A percentile compares a stretch with the other conserved stretches of the same genome.
phyloP scores from a whole-genome alignment of 1,284 basidiomycete species.

The Ustilago bromivora region DNA sequence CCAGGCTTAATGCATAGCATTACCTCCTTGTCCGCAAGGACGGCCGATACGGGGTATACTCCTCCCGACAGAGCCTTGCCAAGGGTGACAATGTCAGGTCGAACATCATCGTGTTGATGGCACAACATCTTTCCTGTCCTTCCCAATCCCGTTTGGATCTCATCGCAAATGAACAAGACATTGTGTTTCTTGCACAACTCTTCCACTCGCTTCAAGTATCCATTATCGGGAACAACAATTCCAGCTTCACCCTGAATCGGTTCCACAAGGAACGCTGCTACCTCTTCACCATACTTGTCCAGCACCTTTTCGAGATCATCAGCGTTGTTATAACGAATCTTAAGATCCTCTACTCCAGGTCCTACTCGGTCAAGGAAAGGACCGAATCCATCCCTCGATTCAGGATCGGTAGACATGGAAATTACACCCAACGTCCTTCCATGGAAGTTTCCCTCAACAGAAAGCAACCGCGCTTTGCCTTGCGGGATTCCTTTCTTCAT shows the following conservation, averaged over 20 bases:
- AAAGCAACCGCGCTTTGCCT: conserved; percentile 88
- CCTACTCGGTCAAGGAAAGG: conserved; percentile 90
- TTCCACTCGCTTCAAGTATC: conserved; percentile 83
- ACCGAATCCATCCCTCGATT: conserved; percentile 86
- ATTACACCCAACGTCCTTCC: conserved; percentile 92
- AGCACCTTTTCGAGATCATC: conserved; percentile 86
- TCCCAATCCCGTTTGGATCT: conserved; percentile 83
- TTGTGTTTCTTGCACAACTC: conserved; percentile 92
- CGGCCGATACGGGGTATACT: conserved; percentile 95
- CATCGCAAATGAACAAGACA: conserved; percentile 94
- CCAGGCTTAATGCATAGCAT: conserved; percentile 97
- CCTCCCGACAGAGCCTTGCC: conserved; percentile 97
- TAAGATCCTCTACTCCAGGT: conserved; percentile 72
- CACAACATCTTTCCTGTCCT: conserved; percentile 72
- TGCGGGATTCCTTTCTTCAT: conserved; percentile 81
- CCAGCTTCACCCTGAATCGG: conserved; percentile 99
- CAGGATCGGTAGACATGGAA: conserved; percentile 95
- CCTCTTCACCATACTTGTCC: conserved; percentile 82
- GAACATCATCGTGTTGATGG: conserved; percentile 82
- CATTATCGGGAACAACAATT: conserved; percentile 90
- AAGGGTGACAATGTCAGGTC: conserved; percentile 91
- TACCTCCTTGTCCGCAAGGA: conserved; percentile 86
- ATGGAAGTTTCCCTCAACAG: conserved; percentile 93
- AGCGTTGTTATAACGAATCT: conserved; percentile 65
- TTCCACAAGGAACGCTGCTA: conserved; percentile 94